Base-by-base conservation (phyloP, 495 filamentous ascomycete species). In the Hypoxylon rickii region DNA sequence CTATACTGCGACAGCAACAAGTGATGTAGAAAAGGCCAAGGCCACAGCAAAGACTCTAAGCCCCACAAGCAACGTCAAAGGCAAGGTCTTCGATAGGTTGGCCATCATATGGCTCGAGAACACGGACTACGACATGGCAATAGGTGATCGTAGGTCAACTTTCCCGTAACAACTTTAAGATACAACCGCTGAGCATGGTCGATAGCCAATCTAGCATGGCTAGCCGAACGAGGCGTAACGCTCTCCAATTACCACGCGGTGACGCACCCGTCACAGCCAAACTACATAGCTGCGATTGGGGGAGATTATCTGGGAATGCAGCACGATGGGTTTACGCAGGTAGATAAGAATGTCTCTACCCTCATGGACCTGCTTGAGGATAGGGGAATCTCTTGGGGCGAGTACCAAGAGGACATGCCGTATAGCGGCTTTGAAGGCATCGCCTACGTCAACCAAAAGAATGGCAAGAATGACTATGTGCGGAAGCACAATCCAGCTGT, bases 31-130 rank as follows among this genome's bases (percentile, higher is more conserved):
- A 17, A 61, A 63, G 16, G 71, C 64, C 3, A 58, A 64, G 16
- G 73, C 71, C 15, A 75, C 72, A 16, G 70, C 70, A 0, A 47
- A 61, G 58, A 70, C 74, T 1, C 40, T 46, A 40, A 83, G 79
- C 22, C 84, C 85, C 11, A 79, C 77, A 6, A 83, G 80, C 44
- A 70, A 81, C 61, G 82, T 90, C 43, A 58, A 74, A 51, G 88
- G 88, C 44, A 76, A 80, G 55, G 84, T 77, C 1, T 91, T 89
- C 58, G 75, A 89, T 66, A 79, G 84, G 7, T 82, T 89, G 53
- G 77, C 83, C 26, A 77, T 80, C 50, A 83, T 91, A 63, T 90
- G 85, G 84, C 74, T 89, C 11, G 88, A 89, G 72, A 91, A 90
- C 63, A 85, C 82, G 26, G 85, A 89, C 73, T 77, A 73, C 45